These are phyloP conservation scores for Delphinella strobiligena DNA, from an alignment of 2,329 filamentous ascomycete genomes.

Conservation along the genomic window DNA sequence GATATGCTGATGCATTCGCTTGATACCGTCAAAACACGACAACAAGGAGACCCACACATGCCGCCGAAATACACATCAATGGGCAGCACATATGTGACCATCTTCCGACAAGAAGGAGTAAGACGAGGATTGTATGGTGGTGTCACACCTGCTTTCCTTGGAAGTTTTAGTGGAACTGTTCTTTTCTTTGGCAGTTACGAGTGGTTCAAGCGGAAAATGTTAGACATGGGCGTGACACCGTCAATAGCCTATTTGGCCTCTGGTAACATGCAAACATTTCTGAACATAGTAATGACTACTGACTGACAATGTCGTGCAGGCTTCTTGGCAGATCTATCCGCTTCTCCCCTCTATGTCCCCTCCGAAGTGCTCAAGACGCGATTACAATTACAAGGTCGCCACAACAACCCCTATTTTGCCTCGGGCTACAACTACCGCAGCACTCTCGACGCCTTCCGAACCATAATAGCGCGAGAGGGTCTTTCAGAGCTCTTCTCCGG, in stretches of 20 bases:
- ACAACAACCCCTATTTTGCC: conserved; percentile 87
- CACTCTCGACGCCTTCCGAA: conserved; percentile 71
- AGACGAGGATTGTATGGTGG: conserved; percentile 80
- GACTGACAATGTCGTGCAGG: conserved; percentile 36
- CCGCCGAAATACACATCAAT: conserved; percentile 88
- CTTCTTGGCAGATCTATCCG: conserved; percentile 85
- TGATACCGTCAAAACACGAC: conserved; percentile 95
- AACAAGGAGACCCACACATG: conserved; percentile 89
- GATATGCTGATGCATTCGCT: conserved; percentile 98
- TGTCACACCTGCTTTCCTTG: conserved; percentile 80
- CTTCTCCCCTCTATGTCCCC: conserved; percentile 87
- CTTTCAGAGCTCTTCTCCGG: conserved; percentile 81
- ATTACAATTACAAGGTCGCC: conserved; percentile 82
- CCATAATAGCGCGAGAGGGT: conserved; percentile 74
- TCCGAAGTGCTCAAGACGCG: conserved; percentile 98
- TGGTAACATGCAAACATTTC: conserved; percentile 39
- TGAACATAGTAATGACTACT: not conserved
- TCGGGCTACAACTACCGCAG: conserved; percentile 94
- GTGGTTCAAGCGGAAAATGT: conserved; percentile 79
- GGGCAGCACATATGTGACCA: conserved; percentile 82
- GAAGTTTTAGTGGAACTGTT: conserved; percentile 86
- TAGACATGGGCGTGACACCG: conserved; percentile 72
- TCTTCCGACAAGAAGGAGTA: conserved; percentile 83
- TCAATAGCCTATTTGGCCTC: conserved; percentile 76
- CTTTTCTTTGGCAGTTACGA: conserved; percentile 96